Base-by-base conservation (phyloP, 139 green algal species). In the Micromonas pusilla region DNA sequence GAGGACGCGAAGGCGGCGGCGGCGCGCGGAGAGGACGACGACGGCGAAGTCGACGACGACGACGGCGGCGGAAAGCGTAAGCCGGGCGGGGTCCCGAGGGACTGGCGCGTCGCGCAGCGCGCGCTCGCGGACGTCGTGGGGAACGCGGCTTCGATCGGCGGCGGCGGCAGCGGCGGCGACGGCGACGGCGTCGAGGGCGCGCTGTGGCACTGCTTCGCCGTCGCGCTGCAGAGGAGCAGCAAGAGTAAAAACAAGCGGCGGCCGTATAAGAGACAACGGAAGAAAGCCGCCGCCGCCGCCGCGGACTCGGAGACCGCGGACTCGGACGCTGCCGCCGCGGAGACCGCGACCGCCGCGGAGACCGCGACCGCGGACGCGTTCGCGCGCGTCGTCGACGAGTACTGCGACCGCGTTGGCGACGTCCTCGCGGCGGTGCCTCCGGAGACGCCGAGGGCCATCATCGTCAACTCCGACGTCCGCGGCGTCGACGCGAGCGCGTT, bases 401-500 rank as follows among this genome's bases (percentile, higher is more conserved):
- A 70, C 63, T 39, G 28, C 28, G 28, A 39, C 31, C 25, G 63
- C n/a, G 63, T 70, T 20, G 31, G 31, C 28, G 63, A 70, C 23
- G 20, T 70, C 2, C 26, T 23, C 63, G 63, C 28, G 28, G 25
- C n/a, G 1, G 63, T 70, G 1, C 45, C 45, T 1, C 1, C 32
- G 37, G 23, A 32, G 37, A 5, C 4, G 26, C 68, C 21, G 68
- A 60, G 19, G 68, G 9, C 38, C 19, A 1, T 3, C 21, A 78
- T 78, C n/a, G 45, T 45, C 32, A 68, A 70, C 21, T n/a, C 16
- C 25, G 72, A 78, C 33, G 53, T 53, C 1, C 72, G 45, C 45
- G 45, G 45, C 9, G 45, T 57, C 45, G 45, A 57, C n/a, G n/a
- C n/a, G n/a, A n/a, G n/a, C n/a, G n/a, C n/a, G n/a, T n/a, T n/a